Conservation (phyloP, 139 green algal species). For the Gonium pectorale region DNA sequence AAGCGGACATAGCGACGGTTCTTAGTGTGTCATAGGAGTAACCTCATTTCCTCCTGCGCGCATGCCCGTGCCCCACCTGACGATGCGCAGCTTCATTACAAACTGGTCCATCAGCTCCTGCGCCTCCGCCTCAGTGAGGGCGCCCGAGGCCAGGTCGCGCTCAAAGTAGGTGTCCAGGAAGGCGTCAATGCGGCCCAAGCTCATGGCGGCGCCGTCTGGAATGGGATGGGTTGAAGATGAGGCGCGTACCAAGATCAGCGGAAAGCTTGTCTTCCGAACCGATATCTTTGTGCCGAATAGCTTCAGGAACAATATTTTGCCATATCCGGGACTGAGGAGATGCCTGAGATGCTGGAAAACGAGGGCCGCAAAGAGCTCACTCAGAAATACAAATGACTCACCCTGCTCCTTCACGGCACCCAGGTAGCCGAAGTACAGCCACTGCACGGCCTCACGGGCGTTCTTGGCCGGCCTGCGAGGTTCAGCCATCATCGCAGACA, state of each 20-base stretch:
- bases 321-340: too few species aligned
- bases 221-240: too few species aligned
- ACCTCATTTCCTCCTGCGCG: too few species aligned
- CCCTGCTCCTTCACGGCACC: constrained; percentile 80
- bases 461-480: constrained; percentile 57
- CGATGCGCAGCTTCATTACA: constrained; percentile 73
- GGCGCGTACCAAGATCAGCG: too few species aligned
- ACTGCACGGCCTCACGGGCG: constrained; percentile 80
- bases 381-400: background rate
- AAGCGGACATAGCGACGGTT: too few species aligned
- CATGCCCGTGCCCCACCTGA: constrained; percentile 34
- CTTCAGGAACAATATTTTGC: too few species aligned
- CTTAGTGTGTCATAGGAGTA: too few species aligned
- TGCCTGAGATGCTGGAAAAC: too few species aligned
- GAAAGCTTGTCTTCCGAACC: too few species aligned
- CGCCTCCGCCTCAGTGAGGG: constrained; percentile 66
- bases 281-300: too few species aligned
- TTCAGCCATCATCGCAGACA: background rate
- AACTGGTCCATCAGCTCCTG: constrained; percentile 74
- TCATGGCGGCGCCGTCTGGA: constrained; percentile 82
- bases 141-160: constrained; percentile 59
- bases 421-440: constrained; percentile 84
- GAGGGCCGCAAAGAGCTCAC: too few species aligned
- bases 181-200: constrained; percentile 82
- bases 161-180: constrained; percentile 87